These are phyloP conservation scores for Cyberlindnera veronae DNA, from an alignment of 805 yeast genomes.

Conservation along the genomic window DNA sequence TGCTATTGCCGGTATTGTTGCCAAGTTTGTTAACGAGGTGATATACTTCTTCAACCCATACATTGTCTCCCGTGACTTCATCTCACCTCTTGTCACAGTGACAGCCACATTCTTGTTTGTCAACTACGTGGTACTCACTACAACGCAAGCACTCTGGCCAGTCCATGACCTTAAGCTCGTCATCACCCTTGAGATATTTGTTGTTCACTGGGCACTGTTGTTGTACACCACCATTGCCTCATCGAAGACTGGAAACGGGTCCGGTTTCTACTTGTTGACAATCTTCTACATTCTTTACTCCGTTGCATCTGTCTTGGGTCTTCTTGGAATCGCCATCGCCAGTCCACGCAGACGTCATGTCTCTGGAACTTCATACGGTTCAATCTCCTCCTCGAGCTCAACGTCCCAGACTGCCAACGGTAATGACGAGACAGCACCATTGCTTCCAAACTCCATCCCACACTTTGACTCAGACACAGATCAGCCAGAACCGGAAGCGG, in stretches of 20 bases:
- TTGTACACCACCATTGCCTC: conserved; percentile 39
- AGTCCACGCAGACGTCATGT: too few relatives aligned
- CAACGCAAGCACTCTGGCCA: conserved; percentile 37
- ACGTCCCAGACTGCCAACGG: too few relatives aligned
- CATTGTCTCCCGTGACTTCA: conserved; percentile 48
- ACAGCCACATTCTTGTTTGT: conserved; percentile 46
- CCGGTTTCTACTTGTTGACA: conserved; percentile 50
- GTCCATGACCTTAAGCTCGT: conserved; percentile 59
- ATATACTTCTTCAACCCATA: conserved; percentile 43
- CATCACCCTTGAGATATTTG: conserved; percentile 49
- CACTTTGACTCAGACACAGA: conserved; percentile 16
- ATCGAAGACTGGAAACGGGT: conserved; percentile 21
- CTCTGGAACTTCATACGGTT: too few relatives aligned
- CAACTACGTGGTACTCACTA: conserved; percentile 53
- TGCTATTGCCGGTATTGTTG: conserved; percentile 38
- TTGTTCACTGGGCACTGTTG: conserved; percentile 54
- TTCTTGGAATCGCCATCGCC: conserved; percentile 37
- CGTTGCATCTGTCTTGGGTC: conserved; percentile 47
- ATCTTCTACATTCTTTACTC: conserved; percentile 46
- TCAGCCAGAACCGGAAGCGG: conserved; percentile 5
- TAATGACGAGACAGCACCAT: conserved; percentile 33
- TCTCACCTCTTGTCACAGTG: conserved; percentile 46
- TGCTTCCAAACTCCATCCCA: conserved; percentile 24
- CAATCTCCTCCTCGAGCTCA: too few relatives aligned
- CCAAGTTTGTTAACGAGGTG: conserved; percentile 37